A percentile compares a stretch with the other conserved stretches of the same genome.
Evolutionary conservation across 176 grass and related monocot genomes (phyloP).

Genomic region (Lolium multiflorum): DNA sequence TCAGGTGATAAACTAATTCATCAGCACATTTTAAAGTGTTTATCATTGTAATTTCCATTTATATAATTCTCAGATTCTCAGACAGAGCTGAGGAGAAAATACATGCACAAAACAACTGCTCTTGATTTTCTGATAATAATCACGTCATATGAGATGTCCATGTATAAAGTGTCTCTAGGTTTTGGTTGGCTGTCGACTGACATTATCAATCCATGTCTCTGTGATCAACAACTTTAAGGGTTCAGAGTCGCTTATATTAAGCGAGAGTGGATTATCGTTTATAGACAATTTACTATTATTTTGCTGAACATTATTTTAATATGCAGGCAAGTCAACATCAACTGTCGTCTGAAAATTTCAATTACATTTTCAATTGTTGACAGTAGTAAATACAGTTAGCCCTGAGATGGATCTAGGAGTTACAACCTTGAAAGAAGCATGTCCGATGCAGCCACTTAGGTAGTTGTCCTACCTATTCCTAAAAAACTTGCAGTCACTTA

Average conservation of each 20-base stretch:
- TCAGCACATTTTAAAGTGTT: no score
- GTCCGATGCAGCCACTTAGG: neutral
- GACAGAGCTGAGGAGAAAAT: no score
- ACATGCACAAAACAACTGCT: no score
- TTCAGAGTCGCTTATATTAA: neutral
- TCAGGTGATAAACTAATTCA: no score
- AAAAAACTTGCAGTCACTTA: neutral
- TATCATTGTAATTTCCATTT: no score
- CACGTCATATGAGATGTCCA: no score
- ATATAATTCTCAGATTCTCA: no score
- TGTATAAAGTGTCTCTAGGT: neutral
- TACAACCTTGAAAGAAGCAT: neutral
- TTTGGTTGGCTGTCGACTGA: neutral
- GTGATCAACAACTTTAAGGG: neutral
- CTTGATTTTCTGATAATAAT: no score
- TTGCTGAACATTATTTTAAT: slow-evolving; percentile 28
- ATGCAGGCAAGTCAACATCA: slow-evolving; percentile 42
- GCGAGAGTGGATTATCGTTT: neutral
- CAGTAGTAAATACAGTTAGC: neutral
- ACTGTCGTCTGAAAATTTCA: neutral
- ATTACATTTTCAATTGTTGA: neutral
- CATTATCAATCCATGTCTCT: slow-evolving; percentile 6
- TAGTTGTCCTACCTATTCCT: neutral
- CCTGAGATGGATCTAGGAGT: slow-evolving; percentile 12
- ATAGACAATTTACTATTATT: neutral